Evolutionary conservation across 1,139 yeast species (phyloP).

Genomic region (Blastobotrys apis): DNA sequence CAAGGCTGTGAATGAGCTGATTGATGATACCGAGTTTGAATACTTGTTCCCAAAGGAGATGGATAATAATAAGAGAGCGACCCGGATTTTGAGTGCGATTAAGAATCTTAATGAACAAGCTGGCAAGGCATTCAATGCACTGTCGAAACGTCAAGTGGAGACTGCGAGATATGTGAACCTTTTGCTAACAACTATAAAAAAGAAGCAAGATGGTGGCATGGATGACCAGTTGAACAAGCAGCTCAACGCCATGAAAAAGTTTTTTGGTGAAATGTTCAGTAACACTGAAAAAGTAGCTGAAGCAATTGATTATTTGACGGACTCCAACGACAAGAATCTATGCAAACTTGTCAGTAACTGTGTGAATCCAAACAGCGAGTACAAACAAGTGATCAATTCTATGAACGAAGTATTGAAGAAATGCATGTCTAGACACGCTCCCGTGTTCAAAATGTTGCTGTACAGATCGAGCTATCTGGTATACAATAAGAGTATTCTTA

Average conservation of each 20-base stretch:
- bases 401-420: slow-evolving; percentile 57
- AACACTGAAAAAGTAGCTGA: slow-evolving; percentile 19
- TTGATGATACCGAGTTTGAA: slow-evolving; percentile 60
- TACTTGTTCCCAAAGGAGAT: slow-evolving; percentile 54
- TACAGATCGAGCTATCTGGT: slow-evolving; percentile 59
- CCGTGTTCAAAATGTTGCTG: slow-evolving; percentile 47
- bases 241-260: slow-evolving; percentile 54
- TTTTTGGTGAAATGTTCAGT: slow-evolving; percentile 54
- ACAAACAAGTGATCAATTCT: slow-evolving; percentile 54
- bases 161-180: slow-evolving; percentile 14
- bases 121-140: slow-evolving; percentile 63
- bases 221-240: slow-evolving; percentile 34
- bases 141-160: slow-evolving; percentile 55
- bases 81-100: slow-evolving; percentile 50
- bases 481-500: slow-evolving; percentile 62
- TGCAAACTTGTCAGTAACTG: slow-evolving; percentile 19
- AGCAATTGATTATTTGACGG: slow-evolving; percentile 18
- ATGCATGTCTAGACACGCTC: slow-evolving; percentile 14
- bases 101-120: slow-evolving; percentile 53
- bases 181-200: slow-evolving; percentile 16
- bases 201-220: slow-evolving; percentile 26
- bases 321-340: slow-evolving; percentile 17
- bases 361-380: slow-evolving; percentile 56
- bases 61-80: slow-evolving; percentile 48
- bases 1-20: slow-evolving; percentile 57